phyloP scores from a whole-genome alignment of 2,329 filamentous ascomycete species.

The Penicillium sp. region DNA sequence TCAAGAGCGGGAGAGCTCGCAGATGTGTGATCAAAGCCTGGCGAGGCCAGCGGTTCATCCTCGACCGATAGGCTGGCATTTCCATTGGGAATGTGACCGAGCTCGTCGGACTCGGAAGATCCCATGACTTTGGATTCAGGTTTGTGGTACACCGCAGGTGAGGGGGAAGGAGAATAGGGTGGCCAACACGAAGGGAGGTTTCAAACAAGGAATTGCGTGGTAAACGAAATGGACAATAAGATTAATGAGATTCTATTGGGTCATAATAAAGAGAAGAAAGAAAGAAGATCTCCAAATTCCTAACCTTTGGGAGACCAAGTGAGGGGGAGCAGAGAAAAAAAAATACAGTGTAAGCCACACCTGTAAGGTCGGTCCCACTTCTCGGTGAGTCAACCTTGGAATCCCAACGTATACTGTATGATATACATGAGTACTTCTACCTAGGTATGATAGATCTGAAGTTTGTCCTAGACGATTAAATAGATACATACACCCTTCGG shows the following conservation, averaged over 20 bases:
- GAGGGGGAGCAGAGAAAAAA: neutral
- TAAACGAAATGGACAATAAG: neutral
- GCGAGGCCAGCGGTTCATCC: neutral
- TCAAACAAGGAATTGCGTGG: neutral
- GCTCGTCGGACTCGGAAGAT: constrained; percentile 13
- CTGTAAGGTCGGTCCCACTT: neutral
- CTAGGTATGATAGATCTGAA: no score
- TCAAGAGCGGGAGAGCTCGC: constrained; percentile 9
- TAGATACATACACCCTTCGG: no score
- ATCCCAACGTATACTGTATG: no score
- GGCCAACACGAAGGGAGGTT: neutral
- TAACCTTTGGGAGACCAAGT: neutral
- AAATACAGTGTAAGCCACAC: neutral
- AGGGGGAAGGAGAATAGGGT: neutral
- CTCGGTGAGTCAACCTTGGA: neutral
- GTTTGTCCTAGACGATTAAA: no score
- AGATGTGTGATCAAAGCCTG: constrained; percentile 6
- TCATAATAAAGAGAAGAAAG: neutral
- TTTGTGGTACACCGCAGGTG: neutral
- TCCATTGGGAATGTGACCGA: constrained; percentile 14
- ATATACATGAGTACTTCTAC: no score
- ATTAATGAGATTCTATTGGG: neutral
- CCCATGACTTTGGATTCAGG: constrained; percentile 18
- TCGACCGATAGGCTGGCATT: constrained; percentile 17
- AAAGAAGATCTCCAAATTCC: neutral